Percentiles rank a stretch among this genome's conserved stretches.
Evolutionary conservation across 2,329 filamentous ascomycete species (phyloP).

Genomic region (Cladosporium sp.): DNA sequence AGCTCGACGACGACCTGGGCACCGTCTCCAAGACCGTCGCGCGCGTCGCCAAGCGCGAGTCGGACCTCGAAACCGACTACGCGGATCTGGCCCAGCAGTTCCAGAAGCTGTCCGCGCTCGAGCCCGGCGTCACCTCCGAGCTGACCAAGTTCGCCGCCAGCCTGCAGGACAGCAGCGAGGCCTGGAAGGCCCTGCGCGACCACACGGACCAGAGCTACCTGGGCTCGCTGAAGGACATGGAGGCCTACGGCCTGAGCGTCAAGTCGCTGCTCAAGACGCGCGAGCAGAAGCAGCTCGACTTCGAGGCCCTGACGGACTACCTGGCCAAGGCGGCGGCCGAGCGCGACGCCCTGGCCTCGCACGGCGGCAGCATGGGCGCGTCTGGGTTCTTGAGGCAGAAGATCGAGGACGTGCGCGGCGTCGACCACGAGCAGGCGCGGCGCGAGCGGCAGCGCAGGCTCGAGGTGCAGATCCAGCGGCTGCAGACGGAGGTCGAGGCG

Average conservation of each 20-base stretch:
- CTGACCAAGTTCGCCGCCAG: slow-evolving; percentile 81
- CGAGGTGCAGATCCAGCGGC: slow-evolving; percentile 84
- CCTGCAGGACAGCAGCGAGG: slow-evolving; percentile 74
- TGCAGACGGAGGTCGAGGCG: slow-evolving; percentile 81
- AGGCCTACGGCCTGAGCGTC: slow-evolving; percentile 81
- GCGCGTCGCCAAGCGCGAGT: slow-evolving; percentile 78
- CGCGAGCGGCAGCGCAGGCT: slow-evolving; percentile 83
- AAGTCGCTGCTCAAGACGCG: slow-evolving; percentile 85
- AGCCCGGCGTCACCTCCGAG: slow-evolving; percentile 76
- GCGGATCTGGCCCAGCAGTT: slow-evolving; percentile 89
- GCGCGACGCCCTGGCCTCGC: slow-evolving; percentile 69
- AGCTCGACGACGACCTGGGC: slow-evolving; percentile 85
- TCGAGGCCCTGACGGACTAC: slow-evolving; percentile 92
- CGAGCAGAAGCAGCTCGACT: slow-evolving; percentile 97
- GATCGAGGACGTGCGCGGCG: slow-evolving; percentile 91
- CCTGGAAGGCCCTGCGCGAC: slow-evolving; percentile 75
- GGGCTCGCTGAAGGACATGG: slow-evolving; percentile 88
- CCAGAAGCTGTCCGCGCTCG: slow-evolving; percentile 82
- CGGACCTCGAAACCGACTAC: slow-evolving; percentile 82
- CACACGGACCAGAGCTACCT: slow-evolving; percentile 95
- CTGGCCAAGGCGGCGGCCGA: slow-evolving; percentile 85
- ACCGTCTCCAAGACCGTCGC: slow-evolving; percentile 96
- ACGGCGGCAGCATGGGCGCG: slow-evolving; percentile 54
- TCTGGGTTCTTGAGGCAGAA: slow-evolving; percentile 88
- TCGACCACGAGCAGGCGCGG: slow-evolving; percentile 89